A percentile compares a stretch with the other conserved stretches of the same genome.
Evolutionary conservation across 768 basidiomycete species (phyloP).

Genomic region (Mycena metata): DNA sequence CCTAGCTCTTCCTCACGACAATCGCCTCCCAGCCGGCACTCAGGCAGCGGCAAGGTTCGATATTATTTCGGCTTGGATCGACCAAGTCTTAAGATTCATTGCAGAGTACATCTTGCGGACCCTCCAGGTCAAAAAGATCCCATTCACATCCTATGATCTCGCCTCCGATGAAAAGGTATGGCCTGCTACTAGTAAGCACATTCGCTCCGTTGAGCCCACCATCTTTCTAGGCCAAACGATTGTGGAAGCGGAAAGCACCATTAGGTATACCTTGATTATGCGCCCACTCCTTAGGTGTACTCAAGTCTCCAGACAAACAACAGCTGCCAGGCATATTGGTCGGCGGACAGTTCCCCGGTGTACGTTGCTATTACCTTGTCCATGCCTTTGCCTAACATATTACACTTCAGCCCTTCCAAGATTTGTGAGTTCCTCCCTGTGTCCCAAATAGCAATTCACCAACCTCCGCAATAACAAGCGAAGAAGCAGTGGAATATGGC

Average conservation of each 20-base stretch:
- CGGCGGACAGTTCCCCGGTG: slow-evolving; percentile 82
- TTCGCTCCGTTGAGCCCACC: slow-evolving; percentile 59
- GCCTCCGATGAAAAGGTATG: slow-evolving; percentile 74
- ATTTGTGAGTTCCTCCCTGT: slow-evolving; percentile 68
- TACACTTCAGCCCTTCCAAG: slow-evolving; percentile 68
- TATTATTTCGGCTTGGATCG: neutral
- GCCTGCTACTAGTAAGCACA: no score
- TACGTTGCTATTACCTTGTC: slow-evolving; percentile 53
- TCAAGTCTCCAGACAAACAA: slow-evolving; percentile 72
- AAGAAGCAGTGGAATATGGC: slow-evolving; percentile 86
- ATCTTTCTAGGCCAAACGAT: slow-evolving; percentile 74
- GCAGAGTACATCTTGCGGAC: slow-evolving; percentile 86
- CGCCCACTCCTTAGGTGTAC: neutral
- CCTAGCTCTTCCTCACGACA: slow-evolving; percentile 68
- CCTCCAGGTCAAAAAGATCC: slow-evolving; percentile 86
- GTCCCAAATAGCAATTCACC: neutral
- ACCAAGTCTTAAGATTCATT: slow-evolving; percentile 2
- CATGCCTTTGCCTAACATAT: no score
- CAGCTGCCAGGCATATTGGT: slow-evolving; percentile 88
- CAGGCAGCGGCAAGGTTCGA: slow-evolving; percentile 82
- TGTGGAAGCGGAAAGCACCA: slow-evolving; percentile 89
- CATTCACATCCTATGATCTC: slow-evolving; percentile 85
- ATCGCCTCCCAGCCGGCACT: slow-evolving; percentile 86
- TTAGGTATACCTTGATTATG: slow-evolving; percentile 55
- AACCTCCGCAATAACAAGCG: slow-evolving; percentile 57